phyloP scores from a whole-genome alignment of 2,329 filamentous ascomycete genomes.

The Achaetomium macrosporum region DNA sequence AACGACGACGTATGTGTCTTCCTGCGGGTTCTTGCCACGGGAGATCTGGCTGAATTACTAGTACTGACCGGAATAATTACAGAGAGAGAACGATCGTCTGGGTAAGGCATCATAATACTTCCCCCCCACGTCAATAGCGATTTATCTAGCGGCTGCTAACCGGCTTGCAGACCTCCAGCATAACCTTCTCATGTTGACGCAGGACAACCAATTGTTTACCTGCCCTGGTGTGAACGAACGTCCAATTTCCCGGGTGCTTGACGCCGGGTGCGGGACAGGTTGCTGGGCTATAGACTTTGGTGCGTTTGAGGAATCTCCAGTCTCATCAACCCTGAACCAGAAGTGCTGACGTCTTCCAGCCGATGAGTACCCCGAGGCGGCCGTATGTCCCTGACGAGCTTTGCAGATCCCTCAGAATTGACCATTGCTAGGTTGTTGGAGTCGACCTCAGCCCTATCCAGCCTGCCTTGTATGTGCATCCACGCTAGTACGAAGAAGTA shows the following conservation, averaged over 20 bases:
- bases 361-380: slow-evolving; percentile 16
- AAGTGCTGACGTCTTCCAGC: slow-evolving; percentile 3
- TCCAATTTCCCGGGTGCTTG: slow-evolving; percentile 38
- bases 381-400: slow-evolving; percentile 27
- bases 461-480: slow-evolving; percentile 21
- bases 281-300: slow-evolving; percentile 47
- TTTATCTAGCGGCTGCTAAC: too few species aligned
- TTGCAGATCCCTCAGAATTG: not conserved
- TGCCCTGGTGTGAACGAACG: slow-evolving; percentile 34
- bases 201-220: slow-evolving; percentile 38
- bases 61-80: not conserved
- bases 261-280: slow-evolving; percentile 40
- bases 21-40: not conserved
- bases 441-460: slow-evolving; percentile 34
- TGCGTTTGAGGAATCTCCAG: slow-evolving; percentile 13
- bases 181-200: slow-evolving; percentile 9
- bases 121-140: too few species aligned
- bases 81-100: slow-evolving; percentile 14
- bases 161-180: slow-evolving; percentile 15
- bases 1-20: slow-evolving; percentile 9
- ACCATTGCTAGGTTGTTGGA: slow-evolving; percentile 25
- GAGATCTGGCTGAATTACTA: too few species aligned
- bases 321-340: not conserved
- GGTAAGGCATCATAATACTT: not conserved
- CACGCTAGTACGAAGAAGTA: not conserved